Percentiles rank a stretch among this genome's conserved stretches.
Evolutionary conservation across 1,139 yeast species (phyloP).

Genomic region (Debaryomycetaceae sp.): DNA sequence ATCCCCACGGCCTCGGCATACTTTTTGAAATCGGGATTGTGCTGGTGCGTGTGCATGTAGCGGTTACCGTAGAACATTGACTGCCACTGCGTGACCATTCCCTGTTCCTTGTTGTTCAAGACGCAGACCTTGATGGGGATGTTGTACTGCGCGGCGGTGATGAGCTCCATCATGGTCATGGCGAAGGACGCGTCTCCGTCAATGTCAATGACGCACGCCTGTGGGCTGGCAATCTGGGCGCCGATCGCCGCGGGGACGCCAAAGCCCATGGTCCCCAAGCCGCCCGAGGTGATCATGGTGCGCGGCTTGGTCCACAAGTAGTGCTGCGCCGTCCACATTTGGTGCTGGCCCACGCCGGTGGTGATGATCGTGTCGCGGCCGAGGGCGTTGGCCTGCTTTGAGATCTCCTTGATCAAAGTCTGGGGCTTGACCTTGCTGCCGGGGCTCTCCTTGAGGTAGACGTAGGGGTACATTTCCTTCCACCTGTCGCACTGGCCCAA

Average conservation of each 20-base stretch:
- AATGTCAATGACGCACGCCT: slow-evolving; percentile 87
- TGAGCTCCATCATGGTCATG: slow-evolving; percentile 90
- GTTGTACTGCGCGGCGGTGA: slow-evolving; percentile 88
- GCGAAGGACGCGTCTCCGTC: slow-evolving; percentile 98
- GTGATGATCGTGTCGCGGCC: slow-evolving; percentile 77
- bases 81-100: slow-evolving; percentile 99
- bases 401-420: slow-evolving; percentile 71
- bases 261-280: slow-evolving; percentile 97
- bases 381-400: slow-evolving; percentile 56
- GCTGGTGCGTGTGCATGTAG: slow-evolving; percentile 92
- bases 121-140: slow-evolving; percentile 85
- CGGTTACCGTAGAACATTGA: slow-evolving; percentile 93
- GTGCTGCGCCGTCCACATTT: slow-evolving; percentile 99
- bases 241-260: slow-evolving; percentile 98
- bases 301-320: slow-evolving; percentile 89
- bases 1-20: slow-evolving; percentile 92
- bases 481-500: slow-evolving; percentile 59
- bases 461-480: slow-evolving; percentile 81
- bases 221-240: slow-evolving; percentile 93
- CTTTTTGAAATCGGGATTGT: slow-evolving; percentile 86
- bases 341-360: slow-evolving; percentile 99
- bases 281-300: slow-evolving; percentile 93
- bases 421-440: slow-evolving; percentile 87
- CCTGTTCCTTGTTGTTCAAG: slow-evolving; percentile 95
- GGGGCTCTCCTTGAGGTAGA: slow-evolving; percentile 65